Evolutionary conservation across 1,139 yeast genomes (phyloP), one percentile per base, ranked within the genome.

Genomic region (Suhomyces bribrorum): DNA sequence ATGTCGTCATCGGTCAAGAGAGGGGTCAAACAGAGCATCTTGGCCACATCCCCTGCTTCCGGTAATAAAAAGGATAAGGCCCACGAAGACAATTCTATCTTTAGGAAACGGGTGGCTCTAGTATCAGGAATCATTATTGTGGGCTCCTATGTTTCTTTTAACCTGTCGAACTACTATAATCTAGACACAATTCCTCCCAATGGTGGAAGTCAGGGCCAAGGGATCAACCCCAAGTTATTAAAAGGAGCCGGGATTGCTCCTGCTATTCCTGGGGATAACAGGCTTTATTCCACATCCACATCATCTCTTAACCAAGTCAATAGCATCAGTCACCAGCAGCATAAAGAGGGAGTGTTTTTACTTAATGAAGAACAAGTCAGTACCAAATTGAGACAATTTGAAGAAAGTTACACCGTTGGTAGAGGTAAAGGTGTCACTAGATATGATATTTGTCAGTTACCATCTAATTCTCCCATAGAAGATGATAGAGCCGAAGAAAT

Each of bases 391-490:
- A 77, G 92, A 43, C 82, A 81, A 47, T 72, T 74, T 50, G 96
- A 90, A 57, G 95, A 89, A 61, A 82, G 94, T 48, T 87, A 83
- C 55, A 58, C 68, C 29, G 92, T 90, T 14, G 82, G 86, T 49
- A 74, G 96, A 43, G 90, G 94, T 11, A 83, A 85, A 49, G 97
- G 97, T n/a, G 92, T 92, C 13, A 63, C 81, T n/a, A 72, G 98
- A 40, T 90, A 89, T 55, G 98, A 94, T 57, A 78, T 88, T 24
- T 79, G 95, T 34, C 98, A 92, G 63, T 66, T 92, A 42, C 86
- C 97, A 7, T 84, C 95, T 29, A 94, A 92, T 60, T 81, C 85
- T 32, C 98, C 98, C 7, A 88, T 90, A 48, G 99, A 92, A 61
- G 98, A 92, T 58, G 96, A 87, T 55, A 77, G 95, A 45, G 80